Conservation (phyloP, 176 grass and related monocot genomes). For the Luzula sylvatica region DNA sequence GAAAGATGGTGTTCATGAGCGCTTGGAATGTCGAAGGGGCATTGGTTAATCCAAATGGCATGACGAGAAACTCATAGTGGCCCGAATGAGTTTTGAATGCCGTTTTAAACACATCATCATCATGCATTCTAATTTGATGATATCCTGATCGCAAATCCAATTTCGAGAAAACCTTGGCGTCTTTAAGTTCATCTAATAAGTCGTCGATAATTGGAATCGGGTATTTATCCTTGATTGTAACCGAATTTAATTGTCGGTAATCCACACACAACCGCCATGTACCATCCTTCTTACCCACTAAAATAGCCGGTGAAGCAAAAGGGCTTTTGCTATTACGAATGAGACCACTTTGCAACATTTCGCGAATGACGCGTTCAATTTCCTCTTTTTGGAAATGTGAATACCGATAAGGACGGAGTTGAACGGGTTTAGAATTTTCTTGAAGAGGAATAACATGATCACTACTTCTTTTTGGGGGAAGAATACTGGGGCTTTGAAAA, state of each 20-base stretch:
- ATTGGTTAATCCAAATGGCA: not conserved
- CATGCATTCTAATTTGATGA: not conserved
- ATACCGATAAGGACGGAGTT: not conserved
- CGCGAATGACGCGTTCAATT: not conserved
- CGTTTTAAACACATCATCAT: not conserved
- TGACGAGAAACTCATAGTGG: not conserved
- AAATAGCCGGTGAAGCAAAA: not conserved
- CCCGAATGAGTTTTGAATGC: not conserved
- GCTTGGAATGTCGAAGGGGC: not conserved
- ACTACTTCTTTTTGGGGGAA: not conserved
- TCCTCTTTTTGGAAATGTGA: not conserved
- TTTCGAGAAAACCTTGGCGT: not conserved
- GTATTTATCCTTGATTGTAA: no score
- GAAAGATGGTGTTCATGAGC: not conserved
- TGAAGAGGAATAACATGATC: not conserved
- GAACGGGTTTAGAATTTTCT: not conserved
- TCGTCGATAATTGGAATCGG: not conserved
- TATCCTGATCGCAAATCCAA: not conserved
- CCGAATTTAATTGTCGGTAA: no score
- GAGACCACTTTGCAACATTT: not conserved
- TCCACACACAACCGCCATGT: no score
- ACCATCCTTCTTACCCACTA: no score
- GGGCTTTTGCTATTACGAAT: not conserved
- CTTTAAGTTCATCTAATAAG: not conserved
- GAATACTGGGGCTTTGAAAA: not conserved